Conservation (phyloP, 2,329 filamentous ascomycete species). For the Phaeomoniella chlamydospora region DNA sequence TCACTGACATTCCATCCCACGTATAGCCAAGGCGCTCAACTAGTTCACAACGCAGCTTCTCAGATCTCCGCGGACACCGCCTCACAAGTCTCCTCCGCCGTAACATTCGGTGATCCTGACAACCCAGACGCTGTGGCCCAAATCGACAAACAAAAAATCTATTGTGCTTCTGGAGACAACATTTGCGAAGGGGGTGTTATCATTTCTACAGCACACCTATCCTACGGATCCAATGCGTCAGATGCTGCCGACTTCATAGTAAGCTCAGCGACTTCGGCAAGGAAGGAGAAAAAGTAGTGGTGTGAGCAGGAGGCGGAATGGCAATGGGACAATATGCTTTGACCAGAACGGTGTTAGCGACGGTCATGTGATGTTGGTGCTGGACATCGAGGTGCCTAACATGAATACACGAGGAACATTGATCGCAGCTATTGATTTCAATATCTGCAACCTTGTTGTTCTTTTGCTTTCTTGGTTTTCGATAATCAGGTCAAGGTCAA, state of each 20-base stretch:
- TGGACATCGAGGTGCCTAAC: no score
- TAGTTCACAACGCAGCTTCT: slow-evolving; percentile 31
- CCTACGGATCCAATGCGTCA: not conserved
- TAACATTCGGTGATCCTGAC: slow-evolving; percentile 17
- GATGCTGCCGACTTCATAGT: not conserved
- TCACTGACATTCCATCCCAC: slow-evolving; percentile 1
- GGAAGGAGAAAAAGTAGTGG: no score
- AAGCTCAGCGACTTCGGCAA: no score
- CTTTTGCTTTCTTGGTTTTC: no score
- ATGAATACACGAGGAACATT: no score
- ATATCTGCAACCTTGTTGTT: no score
- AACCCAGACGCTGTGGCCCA: slow-evolving; percentile 10
- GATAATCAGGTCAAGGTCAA: no score
- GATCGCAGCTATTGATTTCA: no score
- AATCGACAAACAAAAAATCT: slow-evolving; percentile 5
- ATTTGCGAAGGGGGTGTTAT: not conserved
- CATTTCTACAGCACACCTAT: not conserved
- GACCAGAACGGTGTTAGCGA: no score
- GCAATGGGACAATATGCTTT: no score
- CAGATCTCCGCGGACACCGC: slow-evolving; percentile 12
- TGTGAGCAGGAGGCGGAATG: no score
- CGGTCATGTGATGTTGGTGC: no score
- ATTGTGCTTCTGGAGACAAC: not conserved
- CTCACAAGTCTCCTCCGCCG: slow-evolving; percentile 8
- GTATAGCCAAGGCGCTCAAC: slow-evolving; percentile 20